Percentiles rank a stretch among this genome's conserved stretches.
Conservation (phyloP, 169 alveolate species). For the Eimeria praecox region DNA sequence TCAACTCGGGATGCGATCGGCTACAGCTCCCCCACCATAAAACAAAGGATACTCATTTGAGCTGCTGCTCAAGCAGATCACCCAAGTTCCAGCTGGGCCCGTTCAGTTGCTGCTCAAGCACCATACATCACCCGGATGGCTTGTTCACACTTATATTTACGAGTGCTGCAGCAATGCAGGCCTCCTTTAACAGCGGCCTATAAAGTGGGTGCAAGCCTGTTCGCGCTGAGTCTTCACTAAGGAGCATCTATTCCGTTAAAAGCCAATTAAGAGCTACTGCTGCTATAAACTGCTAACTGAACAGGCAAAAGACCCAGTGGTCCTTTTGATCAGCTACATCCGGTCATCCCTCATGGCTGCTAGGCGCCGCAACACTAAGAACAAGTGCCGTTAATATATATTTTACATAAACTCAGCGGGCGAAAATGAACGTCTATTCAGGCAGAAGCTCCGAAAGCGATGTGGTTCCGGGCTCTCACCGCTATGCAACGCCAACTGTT, state of each 20-base stretch:
- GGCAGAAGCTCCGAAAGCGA: slow-evolving; percentile 46
- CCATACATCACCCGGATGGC: background rate
- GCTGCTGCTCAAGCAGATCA: background rate
- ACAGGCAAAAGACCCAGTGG: background rate
- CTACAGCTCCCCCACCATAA: background rate
- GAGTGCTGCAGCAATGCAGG: too few relatives aligned
- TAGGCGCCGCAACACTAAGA: too few relatives aligned
- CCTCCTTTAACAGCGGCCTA: too few relatives aligned
- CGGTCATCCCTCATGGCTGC: background rate
- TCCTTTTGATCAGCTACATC: background rate
- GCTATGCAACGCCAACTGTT: slow-evolving; percentile 79
- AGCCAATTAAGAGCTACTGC: background rate
- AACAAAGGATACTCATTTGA: background rate
- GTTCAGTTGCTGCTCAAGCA: background rate
- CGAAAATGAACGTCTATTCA: slow-evolving; percentile 71
- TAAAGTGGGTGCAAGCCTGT: too few relatives aligned
- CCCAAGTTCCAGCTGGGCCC: background rate
- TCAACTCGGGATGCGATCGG: background rate
- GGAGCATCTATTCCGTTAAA: background rate
- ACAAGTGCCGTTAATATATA: background rate
- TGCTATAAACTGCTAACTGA: background rate
- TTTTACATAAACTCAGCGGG: slow-evolving; percentile 39
- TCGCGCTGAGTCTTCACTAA: too few relatives aligned
- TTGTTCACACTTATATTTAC: too few relatives aligned
- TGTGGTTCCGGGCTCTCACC: slow-evolving; percentile 49